These are phyloP conservation scores for Xylariales sp. DNA, from an alignment of 2,329 filamentous ascomycete species.

Conservation along the genomic window DNA sequence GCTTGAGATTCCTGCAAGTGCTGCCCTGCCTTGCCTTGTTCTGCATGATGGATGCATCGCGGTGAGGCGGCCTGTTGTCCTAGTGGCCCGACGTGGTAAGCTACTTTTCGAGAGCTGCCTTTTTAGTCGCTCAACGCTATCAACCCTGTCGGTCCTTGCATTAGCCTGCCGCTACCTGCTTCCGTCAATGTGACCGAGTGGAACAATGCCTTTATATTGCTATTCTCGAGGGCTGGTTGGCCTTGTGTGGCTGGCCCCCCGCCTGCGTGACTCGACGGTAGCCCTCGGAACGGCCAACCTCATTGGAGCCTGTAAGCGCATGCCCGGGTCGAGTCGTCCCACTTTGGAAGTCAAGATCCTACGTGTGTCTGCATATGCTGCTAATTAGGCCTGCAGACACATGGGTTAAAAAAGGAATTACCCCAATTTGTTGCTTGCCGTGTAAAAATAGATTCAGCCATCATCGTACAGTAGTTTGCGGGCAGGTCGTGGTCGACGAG, in stretches of 20 bases:
- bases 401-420: conserved; percentile 37
- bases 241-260: conserved; percentile 15
- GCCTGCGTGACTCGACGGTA: conserved; percentile 19
- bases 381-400: conserved; percentile 27
- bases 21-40: background rate
- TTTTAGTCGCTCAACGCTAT: conserved; percentile 21
- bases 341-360: conserved; percentile 23
- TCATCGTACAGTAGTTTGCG: conserved; percentile 24
- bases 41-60: conserved; percentile 16
- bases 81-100: conserved; percentile 31
- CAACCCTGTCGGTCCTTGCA: conserved; percentile 17
- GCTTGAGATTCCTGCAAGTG: too few species aligned
- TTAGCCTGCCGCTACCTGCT: conserved; percentile 23
- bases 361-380: conserved; percentile 21
- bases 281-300: conserved; percentile 27
- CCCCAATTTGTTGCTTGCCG: conserved; percentile 33
- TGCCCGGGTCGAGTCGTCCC: conserved; percentile 21
- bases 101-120: conserved; percentile 17
- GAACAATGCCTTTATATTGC: conserved; percentile 26
- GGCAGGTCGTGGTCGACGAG: conserved; percentile 31
- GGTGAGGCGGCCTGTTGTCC: conserved; percentile 20
- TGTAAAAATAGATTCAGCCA: conserved; percentile 41
- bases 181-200: conserved; percentile 28
- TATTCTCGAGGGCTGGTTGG: conserved; percentile 26
- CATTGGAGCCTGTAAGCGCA: conserved; percentile 48